Evolutionary conservation across 495 filamentous ascomycete genomes (phyloP).

Genomic region (Filosporella fistucella): DNA sequence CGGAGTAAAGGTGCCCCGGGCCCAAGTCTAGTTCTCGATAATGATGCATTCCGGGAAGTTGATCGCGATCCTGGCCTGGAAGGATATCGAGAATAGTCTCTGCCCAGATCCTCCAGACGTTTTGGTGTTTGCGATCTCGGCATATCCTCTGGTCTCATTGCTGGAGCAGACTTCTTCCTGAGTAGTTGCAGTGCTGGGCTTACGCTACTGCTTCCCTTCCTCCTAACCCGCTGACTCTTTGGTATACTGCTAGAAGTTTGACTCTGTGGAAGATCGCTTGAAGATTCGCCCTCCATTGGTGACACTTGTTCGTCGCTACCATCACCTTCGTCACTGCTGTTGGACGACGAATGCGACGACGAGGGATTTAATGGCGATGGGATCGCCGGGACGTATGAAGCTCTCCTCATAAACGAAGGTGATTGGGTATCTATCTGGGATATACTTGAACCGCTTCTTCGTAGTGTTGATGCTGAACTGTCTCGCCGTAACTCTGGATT

Average conservation of each 20-base stretch:
- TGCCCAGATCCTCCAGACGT: slow-evolving; percentile 33
- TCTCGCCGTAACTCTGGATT: neutral
- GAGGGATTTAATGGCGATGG: slow-evolving; percentile 25
- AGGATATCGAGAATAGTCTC: slow-evolving; percentile 43
- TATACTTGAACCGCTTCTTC: neutral
- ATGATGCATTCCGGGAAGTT: neutral
- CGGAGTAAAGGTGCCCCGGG: slow-evolving; percentile 24
- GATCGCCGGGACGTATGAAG: slow-evolving; percentile 21
- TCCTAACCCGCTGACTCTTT: neutral
- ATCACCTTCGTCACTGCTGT: slow-evolving; percentile 2
- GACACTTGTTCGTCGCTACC: neutral
- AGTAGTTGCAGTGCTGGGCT: slow-evolving; percentile 10
- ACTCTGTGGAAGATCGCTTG: neutral
- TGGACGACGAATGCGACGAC: slow-evolving; percentile 6
- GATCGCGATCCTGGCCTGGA: slow-evolving; percentile 3
- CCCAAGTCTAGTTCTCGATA: neutral
- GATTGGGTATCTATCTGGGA: neutral
- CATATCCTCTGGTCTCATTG: neutral
- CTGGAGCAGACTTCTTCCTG: slow-evolving; percentile 9
- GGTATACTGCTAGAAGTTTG: neutral
- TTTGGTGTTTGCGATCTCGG: slow-evolving; percentile 12
- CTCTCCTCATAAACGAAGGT: slow-evolving; percentile 1
- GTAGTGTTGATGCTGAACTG: slow-evolving; percentile 1
- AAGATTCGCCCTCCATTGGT: slow-evolving; percentile 2
- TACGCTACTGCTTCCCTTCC: slow-evolving; percentile 3